phyloP scores from a whole-genome alignment of 2,329 filamentous ascomycete genomes.

The Arthrobotrys megalospora region DNA sequence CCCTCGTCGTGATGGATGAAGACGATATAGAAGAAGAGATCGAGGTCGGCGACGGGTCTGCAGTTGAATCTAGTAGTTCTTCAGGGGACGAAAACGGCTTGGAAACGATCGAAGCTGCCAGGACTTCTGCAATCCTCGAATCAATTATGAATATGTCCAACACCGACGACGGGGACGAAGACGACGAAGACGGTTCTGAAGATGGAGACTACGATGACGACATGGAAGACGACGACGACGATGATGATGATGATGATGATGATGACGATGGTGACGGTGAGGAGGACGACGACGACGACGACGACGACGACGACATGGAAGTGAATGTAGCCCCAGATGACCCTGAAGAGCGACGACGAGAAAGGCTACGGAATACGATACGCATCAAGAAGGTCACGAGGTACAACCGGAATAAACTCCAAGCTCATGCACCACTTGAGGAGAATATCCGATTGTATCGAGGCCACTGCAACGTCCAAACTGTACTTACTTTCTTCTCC shows the following conservation, averaged over 20 bases:
- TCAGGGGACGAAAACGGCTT: background rate
- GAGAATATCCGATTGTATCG: constrained; percentile 73
- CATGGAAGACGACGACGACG: constrained; percentile 62
- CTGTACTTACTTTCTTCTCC: constrained; percentile 64
- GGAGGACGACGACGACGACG: constrained; percentile 65
- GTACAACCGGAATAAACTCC: constrained; percentile 53
- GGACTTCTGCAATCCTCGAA: constrained; percentile 37
- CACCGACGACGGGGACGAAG: constrained; percentile 15
- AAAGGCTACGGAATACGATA: constrained; percentile 49
- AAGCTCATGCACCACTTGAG: constrained; percentile 53
- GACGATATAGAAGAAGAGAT: constrained; percentile 57
- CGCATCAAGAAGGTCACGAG: constrained; percentile 49
- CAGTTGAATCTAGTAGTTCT: constrained; percentile 5
- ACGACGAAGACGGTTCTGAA: constrained; percentile 39
- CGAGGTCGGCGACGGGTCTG: constrained; percentile 22
- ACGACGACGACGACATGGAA: constrained; percentile 61
- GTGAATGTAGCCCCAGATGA: constrained; percentile 40
- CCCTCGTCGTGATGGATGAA: constrained; percentile 62
- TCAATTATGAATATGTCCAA: constrained; percentile 48
- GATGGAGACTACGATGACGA: constrained; percentile 63
- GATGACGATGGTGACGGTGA: constrained; percentile 65
- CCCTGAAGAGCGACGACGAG: constrained; percentile 41
- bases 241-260: constrained; percentile 54
- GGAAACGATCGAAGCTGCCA: constrained; percentile 17
- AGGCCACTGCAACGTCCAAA: constrained; percentile 78